Base-by-base conservation (phyloP, 2,329 filamentous ascomycete genomes). In the Colletotrichum simmondsii region DNA sequence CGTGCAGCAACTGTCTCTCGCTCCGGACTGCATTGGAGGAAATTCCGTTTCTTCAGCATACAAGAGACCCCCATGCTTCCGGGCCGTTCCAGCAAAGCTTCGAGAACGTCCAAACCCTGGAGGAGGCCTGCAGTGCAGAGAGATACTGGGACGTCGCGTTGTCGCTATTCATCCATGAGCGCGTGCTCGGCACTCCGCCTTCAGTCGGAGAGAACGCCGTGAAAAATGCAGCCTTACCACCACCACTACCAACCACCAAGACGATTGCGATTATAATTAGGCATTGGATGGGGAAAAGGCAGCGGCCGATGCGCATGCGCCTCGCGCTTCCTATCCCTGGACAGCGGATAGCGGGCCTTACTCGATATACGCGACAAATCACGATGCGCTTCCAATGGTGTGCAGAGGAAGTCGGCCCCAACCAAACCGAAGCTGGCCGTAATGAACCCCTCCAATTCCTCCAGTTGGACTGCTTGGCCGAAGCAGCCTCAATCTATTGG, bases 341-440 rank as follows among this genome's bases (percentile, higher is more conserved):
- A 46, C 59, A 46, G 66, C 70, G 42, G 56, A 46, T 46, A 46
- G 70, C 66, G 60, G 60, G 66, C 61, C 60, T 61, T 63, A 60
- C 26, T 24, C 70, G 52, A 46, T 49, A 60, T 42, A 65, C 26
- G 56, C 66, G 65, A 72, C 66, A 72, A 72, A 69, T 72, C 60
- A 72, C 16, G 22, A 72, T 70, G 70, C 60, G 70, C 66, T 61
- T 72, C 32, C 61, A 72, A 70, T 64, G 60, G 66, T 72, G 66
- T 52, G 66, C 46, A 72, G 37, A 52, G 46, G 37, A 65, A 61
- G 71, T 70, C 71, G 71, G 71, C 37, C 66, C 67, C 66, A 71
- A 71, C 71, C 71, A 73, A 70, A 71, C 66, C 71, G 66, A 73
- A 73, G 66, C 71, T 73, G 71, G 61, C 56, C 61, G 67, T 26